phyloP scores from a whole-genome alignment of 768 basidiomycete species.

The Pleurotus ostreatus region DNA sequence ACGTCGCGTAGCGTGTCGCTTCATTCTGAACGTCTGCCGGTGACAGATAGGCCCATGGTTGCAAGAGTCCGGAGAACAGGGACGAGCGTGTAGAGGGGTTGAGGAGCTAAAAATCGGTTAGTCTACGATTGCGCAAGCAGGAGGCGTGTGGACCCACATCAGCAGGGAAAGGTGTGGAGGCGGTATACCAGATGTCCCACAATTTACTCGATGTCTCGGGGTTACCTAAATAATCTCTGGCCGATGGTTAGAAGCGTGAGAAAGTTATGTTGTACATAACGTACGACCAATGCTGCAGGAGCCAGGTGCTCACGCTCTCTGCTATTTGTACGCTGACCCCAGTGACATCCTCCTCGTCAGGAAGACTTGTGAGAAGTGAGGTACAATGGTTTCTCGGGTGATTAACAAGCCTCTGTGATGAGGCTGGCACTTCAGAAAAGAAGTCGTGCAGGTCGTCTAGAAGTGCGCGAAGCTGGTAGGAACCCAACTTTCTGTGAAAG shows the following conservation, averaged over 20 bases:
- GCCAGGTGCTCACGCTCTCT: conserved; percentile 42
- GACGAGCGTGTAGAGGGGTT: conserved; percentile 68
- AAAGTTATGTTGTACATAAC: conserved; percentile 13
- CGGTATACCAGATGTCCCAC: conserved; percentile 77
- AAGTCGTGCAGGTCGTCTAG: conserved; percentile 37
- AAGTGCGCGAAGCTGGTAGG: conserved; percentile 29
- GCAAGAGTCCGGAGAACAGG: conserved; percentile 54
- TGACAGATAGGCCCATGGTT: conserved; percentile 48
- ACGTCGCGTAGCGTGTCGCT: conserved; percentile 25
- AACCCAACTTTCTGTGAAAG: conserved; percentile 34
- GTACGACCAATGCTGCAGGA: conserved; percentile 48
- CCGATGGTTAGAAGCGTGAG: background rate
- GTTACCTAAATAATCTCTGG: conserved; percentile 38
- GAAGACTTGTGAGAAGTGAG: conserved; percentile 9
- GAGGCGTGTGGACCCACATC: conserved; percentile 42
- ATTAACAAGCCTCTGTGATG: conserved; percentile 29
- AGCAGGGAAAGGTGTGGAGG: conserved; percentile 56
- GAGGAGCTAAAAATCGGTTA: conserved; percentile 41
- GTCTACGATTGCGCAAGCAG: background rate
- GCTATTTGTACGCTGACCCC: conserved; percentile 12
- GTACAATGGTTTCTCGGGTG: conserved; percentile 13
- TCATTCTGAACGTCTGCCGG: conserved; percentile 9
- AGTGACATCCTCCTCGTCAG: conserved; percentile 15
- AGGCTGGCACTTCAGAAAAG: conserved; percentile 27
- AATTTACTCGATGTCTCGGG: conserved; percentile 45